Evolutionary conservation across 345 rosid genomes (phyloP), one percentile per base, ranked within the genome.

Genomic region (Salix dunnii): DNA sequence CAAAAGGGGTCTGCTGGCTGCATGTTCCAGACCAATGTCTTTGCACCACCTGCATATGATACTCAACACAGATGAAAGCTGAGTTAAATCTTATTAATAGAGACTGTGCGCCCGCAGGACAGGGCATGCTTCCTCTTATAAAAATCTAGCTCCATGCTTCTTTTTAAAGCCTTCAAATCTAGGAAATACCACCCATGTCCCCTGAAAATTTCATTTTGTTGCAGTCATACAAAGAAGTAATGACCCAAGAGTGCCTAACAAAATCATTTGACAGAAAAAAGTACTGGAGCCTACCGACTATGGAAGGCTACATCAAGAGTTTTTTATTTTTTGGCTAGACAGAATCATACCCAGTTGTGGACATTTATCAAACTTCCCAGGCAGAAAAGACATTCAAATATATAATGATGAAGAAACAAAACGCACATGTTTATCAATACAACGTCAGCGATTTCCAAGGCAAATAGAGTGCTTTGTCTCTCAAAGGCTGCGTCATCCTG

Each of bases 401-500:
- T 23, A 60, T 11, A 42, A n/a, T 16, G 21, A 20, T 17, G 6
- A 25, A 23, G 63, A n/a, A 18, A 30, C 42, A 64, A 74, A 55
- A 83, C 92, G 90, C 82, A 90, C 91, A 91, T 89, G 84, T 90
- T 90, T 74, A 91, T 90, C 14, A 91, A 81, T 16, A 91, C 94
- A 79, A 91, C 82, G 80, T 91, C 97, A 6, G 97, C 94, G 81
- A 91, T 72, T 33, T 92, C 92, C 76, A 90, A 78, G 65, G 93
- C 96, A 63, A 90, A 87, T 35, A 91, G 79, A 62, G 96, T 86
- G 80, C 94, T 91, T 84, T 91, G 97, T 79, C 90, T 91, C 87
- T 90, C 94, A 64, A 91, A 91, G 65, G 91, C 80, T 65, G 94
- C 89, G 81, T 91, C 97, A 83, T 91, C 92, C 97, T 91, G 89